Conservation (phyloP, 2,329 filamentous ascomycete species). For the Lachnellula arida region DNA sequence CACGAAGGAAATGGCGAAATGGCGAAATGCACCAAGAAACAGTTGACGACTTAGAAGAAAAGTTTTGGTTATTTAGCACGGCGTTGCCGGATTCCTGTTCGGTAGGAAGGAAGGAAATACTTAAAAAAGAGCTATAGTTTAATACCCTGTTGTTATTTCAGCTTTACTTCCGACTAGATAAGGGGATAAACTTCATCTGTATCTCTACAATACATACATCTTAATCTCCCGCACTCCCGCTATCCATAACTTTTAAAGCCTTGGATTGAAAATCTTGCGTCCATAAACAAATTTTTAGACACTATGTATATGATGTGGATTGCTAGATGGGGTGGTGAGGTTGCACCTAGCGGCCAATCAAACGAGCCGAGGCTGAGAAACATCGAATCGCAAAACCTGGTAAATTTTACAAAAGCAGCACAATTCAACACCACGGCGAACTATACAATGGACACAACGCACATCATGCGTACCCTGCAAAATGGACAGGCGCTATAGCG, state of each 20-base stretch:
- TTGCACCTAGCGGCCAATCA: conserved; percentile 1
- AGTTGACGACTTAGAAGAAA: too few relatives aligned
- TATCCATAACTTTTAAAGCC: conserved; percentile 47
- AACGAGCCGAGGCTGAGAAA: not conserved
- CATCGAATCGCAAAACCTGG: not conserved
- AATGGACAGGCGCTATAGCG: not conserved
- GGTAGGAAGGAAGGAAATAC: too few relatives aligned
- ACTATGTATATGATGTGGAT: not conserved
- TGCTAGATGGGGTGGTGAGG: not conserved
- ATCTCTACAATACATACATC: conserved; percentile 51
- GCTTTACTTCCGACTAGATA: not conserved
- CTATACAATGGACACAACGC: conserved; percentile 7
- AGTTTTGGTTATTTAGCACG: too few relatives aligned
- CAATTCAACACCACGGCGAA: too few relatives aligned
- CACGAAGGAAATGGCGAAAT: too few relatives aligned
- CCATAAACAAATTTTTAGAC: not conserved
- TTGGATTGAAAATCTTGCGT: conserved; percentile 53
- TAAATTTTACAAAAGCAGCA: too few relatives aligned
- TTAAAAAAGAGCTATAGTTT: too few relatives aligned
- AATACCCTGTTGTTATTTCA: too few relatives aligned
- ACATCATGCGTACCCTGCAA: not conserved
- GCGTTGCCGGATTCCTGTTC: too few relatives aligned
- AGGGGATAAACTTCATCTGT: conserved; percentile 47
- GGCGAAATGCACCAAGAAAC: too few relatives aligned
- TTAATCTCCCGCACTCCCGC: conserved; percentile 50